Conservation (phyloP, 2,329 filamentous ascomycete species). For the Emmonsiellopsis sp. region DNA sequence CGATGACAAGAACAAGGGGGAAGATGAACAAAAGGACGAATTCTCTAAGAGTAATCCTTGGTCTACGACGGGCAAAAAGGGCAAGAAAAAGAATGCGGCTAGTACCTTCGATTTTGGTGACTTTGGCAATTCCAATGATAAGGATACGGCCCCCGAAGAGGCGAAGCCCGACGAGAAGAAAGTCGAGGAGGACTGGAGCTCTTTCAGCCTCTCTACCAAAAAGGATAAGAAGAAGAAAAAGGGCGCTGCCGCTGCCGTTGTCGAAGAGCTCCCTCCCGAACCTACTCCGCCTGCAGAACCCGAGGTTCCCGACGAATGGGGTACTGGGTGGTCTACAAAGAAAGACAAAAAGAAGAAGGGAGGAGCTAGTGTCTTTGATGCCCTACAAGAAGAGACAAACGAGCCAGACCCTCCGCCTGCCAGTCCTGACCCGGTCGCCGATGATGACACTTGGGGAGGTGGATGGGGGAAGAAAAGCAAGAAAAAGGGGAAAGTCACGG, state of each 20-base stretch:
- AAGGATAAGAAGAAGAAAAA: slow-evolving; percentile 42
- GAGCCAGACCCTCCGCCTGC: slow-evolving; percentile 14
- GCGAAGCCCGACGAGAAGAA: slow-evolving; percentile 32
- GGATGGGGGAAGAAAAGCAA: slow-evolving; percentile 33
- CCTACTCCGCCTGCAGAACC: slow-evolving; percentile 10
- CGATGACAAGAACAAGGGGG: slow-evolving; percentile 20
- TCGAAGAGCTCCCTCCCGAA: slow-evolving; percentile 26
- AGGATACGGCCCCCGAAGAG: slow-evolving; percentile 39
- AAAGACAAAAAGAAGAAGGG: slow-evolving; percentile 44
- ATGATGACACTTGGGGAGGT: slow-evolving; percentile 15
- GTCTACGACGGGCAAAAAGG: slow-evolving; percentile 28
- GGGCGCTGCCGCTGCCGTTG: slow-evolving; percentile 23
- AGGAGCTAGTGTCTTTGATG: slow-evolving; percentile 22
- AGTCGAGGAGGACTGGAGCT: slow-evolving; percentile 30
- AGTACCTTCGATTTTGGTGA: slow-evolving; percentile 37
- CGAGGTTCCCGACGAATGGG: slow-evolving; percentile 9
- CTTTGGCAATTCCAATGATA: slow-evolving; percentile 35
- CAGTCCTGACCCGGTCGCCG: slow-evolving; percentile 14
- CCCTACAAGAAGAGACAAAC: slow-evolving; percentile 30
- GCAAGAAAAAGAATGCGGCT: slow-evolving; percentile 24
- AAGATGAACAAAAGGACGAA: slow-evolving; percentile 20
- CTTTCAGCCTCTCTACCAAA: slow-evolving; percentile 27
- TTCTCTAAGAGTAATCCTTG: slow-evolving; percentile 29
- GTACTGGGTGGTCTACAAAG: slow-evolving; percentile 2
- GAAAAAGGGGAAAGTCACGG: slow-evolving; percentile 24